phyloP scores from a whole-genome alignment of 345 rosid genomes.

The Viola odorata region DNA sequence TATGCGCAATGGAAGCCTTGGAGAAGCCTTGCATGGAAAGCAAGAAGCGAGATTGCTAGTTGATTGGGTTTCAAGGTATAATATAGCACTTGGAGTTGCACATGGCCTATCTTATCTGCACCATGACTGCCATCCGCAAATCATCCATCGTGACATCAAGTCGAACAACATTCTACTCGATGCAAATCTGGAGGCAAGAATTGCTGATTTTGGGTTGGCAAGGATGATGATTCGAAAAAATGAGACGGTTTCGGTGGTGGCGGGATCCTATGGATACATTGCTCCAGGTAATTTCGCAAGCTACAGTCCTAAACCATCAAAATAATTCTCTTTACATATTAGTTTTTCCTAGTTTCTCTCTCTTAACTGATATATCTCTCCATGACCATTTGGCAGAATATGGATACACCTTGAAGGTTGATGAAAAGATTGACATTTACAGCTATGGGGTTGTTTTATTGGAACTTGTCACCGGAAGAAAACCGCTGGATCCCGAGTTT shows the following conservation, averaged over 20 bases:
- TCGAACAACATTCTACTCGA: constrained; percentile 82
- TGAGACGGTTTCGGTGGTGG: constrained; percentile 89
- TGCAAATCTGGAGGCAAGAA: constrained; percentile 75
- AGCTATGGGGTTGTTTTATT: constrained; percentile 79
- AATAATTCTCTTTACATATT: too few relatives aligned
- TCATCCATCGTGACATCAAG: constrained; percentile 88
- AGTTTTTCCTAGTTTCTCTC: not conserved
- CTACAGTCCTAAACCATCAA: not conserved
- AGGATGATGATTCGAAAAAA: constrained; percentile 81
- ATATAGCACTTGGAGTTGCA: constrained; percentile 78
- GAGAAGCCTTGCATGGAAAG: constrained; percentile 74
- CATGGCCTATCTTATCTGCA: constrained; percentile 92
- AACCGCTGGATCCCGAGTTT: constrained; percentile 59
- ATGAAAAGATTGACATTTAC: constrained; percentile 90
- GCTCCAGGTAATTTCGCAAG: constrained; percentile 59
- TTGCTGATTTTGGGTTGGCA: constrained; percentile 92
- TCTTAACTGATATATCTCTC: not conserved
- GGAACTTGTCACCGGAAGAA: constrained; percentile 75
- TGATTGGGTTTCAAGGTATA: constrained; percentile 87
- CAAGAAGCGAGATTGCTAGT: constrained; percentile 59
- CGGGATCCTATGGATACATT: constrained; percentile 95
- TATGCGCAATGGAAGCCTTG: constrained; percentile 81
- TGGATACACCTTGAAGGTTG: constrained; percentile 84
- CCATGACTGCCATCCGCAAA: constrained; percentile 83
- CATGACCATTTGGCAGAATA: constrained; percentile 47